Evolutionary conservation across 202 grass and related monocot genomes (phyloP).

Genomic region (Cymbopogon flexuosus): DNA sequence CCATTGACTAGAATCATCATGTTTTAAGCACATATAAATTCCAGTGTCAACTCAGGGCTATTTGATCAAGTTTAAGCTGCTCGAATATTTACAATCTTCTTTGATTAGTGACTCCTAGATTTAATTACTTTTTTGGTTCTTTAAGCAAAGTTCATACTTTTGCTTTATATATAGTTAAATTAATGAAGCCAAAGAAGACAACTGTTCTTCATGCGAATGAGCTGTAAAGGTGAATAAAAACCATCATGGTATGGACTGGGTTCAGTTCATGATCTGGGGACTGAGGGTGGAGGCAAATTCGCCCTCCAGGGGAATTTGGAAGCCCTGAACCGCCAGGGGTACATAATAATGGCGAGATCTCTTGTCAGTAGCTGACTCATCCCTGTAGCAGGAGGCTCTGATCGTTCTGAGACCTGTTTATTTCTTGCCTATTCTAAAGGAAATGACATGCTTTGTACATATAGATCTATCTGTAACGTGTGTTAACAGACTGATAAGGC

Average conservation of each 20-base stretch:
- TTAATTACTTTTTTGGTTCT: not conserved
- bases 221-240: not conserved
- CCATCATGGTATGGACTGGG: not conserved
- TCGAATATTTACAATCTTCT: not conserved
- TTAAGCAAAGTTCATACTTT: not conserved
- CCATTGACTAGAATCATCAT: not conserved
- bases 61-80: not conserved
- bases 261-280: not conserved
- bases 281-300: not conserved
- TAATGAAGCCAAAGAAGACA: not conserved
- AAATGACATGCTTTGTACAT: not conserved
- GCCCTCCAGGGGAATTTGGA: not conserved
- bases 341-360: not conserved
- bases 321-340: no score
- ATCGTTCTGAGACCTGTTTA: not conserved
- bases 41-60: not conserved
- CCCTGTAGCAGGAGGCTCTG: not conserved
- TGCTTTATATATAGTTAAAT: slow-evolving; percentile 1
- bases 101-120: not conserved
- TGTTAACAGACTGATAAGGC: not conserved
- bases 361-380: not conserved
- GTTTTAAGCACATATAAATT: slow-evolving; percentile 3
- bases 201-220: not conserved
- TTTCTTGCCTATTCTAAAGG: not conserved
- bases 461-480: not conserved